Percentiles rank a stretch among this genome's conserved stretches.
Conservation (phyloP, 345 rosid genomes). For the Populus ilicifolia region DNA sequence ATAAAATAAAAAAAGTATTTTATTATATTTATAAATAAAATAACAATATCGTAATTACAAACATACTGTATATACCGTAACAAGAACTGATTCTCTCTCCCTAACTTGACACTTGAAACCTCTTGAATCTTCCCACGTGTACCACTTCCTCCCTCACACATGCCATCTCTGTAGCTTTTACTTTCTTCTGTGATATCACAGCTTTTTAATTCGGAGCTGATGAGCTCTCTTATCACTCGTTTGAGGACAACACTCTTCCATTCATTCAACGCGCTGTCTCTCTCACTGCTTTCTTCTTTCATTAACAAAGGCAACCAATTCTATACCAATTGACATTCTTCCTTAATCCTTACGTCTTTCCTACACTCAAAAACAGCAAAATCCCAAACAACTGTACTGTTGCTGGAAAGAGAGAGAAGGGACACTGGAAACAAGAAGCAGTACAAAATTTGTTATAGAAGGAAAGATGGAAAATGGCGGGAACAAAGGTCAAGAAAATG, state of each 20-base stretch:
- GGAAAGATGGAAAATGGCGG: conserved; percentile 37
- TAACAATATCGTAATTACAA: too few relatives aligned
- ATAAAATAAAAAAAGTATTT: too few relatives aligned
- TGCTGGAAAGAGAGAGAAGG: background rate
- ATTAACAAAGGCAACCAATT: background rate
- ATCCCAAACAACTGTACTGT: conserved; percentile 1
- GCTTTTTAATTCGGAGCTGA: background rate
- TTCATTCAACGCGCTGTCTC: background rate
- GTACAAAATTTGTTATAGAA: background rate
- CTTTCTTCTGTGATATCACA: background rate
- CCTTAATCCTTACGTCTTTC: background rate
- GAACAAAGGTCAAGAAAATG: conserved; percentile 5
- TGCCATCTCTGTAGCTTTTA: conserved; percentile 12
- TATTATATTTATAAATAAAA: too few relatives aligned
- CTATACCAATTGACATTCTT: background rate
- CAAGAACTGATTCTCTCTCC: background rate
- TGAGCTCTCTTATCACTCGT: conserved; percentile 1
- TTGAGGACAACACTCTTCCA: background rate
- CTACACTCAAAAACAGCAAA: conserved; percentile 10
- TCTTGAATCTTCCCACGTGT: conserved; percentile 30
- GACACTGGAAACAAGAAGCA: background rate
- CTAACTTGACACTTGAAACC: background rate
- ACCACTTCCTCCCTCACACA: conserved; percentile 1
- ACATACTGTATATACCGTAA: too few relatives aligned
- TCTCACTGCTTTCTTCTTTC: conserved; percentile 7